Evolutionary conservation across 345 rosid genomes (phyloP).

Genomic region (Salix arbutifolia): DNA sequence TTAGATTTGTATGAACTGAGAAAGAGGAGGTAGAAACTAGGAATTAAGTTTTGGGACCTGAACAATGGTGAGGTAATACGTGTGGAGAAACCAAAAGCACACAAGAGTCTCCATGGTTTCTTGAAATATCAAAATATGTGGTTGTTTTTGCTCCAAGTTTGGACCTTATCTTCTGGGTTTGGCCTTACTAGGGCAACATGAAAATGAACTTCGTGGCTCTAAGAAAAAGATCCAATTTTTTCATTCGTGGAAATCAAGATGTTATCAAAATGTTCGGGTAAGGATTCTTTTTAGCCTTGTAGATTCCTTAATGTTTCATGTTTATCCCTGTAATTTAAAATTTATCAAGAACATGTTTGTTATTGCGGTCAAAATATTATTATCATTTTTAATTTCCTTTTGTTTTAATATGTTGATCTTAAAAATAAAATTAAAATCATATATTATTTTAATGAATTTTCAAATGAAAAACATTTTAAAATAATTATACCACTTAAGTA

Average conservation of each 20-base stretch:
- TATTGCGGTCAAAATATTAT: too few species aligned
- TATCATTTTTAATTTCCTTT: too few species aligned
- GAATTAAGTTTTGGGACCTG: background rate
- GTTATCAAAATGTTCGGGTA: background rate
- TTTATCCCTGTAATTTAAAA: background rate
- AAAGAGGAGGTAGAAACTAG: background rate
- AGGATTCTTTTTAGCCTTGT: background rate
- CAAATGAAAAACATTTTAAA: too few species aligned
- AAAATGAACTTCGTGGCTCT: background rate
- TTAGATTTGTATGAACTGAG: background rate
- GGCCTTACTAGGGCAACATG: background rate
- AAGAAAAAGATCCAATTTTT: background rate
- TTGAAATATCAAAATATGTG: constrained; percentile 5
- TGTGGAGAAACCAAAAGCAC: constrained; percentile 16
- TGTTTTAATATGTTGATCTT: too few species aligned
- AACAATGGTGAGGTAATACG: background rate
- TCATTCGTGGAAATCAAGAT: background rate
- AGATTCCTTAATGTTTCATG: background rate
- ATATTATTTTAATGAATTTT: too few species aligned
- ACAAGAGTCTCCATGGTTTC: background rate
- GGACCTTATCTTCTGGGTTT: constrained; percentile 16
- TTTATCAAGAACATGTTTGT: background rate
- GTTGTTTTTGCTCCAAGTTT: constrained; percentile 9
- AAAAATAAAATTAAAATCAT: too few species aligned
- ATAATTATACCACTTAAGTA: too few species aligned